These are phyloP conservation scores for Argentina anserina DNA, from an alignment of 306 rosid species.

Conservation along the genomic window DNA sequence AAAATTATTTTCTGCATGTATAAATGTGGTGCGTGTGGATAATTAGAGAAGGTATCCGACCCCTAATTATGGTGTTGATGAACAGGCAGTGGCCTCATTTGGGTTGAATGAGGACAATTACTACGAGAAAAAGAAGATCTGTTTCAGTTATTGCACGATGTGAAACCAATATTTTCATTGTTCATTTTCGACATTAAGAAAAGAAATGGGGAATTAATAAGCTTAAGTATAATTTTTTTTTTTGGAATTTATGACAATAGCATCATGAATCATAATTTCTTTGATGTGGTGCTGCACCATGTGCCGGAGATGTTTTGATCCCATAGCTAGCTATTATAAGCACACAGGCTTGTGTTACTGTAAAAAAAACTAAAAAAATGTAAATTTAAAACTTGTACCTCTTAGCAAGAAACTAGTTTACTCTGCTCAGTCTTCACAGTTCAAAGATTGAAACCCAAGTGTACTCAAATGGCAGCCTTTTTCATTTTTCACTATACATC, in stretches of 20 bases:
- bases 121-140: too few relatives aligned
- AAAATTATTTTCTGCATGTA: too few relatives aligned
- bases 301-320: too few relatives aligned
- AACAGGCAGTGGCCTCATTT: neutral
- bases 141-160: too few relatives aligned
- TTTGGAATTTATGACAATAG: neutral
- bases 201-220: too few relatives aligned
- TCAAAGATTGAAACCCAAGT: neutral
- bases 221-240: too few relatives aligned
- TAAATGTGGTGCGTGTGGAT: neutral
- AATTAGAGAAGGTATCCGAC: neutral
- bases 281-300: too few relatives aligned
- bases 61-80: neutral
- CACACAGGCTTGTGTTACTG: too few relatives aligned
- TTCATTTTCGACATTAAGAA: too few relatives aligned
- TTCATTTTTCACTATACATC: neutral
- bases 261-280: neutral
- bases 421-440: neutral
- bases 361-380: too few relatives aligned
- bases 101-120: neutral
- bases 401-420: neutral
- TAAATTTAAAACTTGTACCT: neutral
- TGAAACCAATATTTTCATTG: neutral
- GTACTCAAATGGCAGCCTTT: slow-evolving; percentile 3
- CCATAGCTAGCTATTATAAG: neutral